Evolutionary conservation across 2,329 filamentous ascomycete species (phyloP).

Genomic region (Neofusicoccum laricinum): DNA sequence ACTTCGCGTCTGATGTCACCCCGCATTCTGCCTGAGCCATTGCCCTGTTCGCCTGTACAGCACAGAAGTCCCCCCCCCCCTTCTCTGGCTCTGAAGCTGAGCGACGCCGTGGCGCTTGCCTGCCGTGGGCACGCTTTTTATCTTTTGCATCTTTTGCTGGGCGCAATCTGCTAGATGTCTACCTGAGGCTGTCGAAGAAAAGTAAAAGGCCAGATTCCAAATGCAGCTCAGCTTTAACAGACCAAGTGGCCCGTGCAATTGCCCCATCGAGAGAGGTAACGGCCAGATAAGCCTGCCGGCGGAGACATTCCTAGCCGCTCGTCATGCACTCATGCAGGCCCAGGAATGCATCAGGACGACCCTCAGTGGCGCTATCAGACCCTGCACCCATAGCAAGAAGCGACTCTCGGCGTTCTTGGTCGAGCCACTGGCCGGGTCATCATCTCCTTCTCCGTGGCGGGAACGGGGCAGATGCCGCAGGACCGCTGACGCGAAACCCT

Average conservation of each 20-base stretch:
- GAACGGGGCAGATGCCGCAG: conserved; percentile 5
- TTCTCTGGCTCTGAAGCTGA: too few species aligned
- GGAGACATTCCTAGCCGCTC: conserved; percentile 1
- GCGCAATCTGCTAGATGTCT: neutral
- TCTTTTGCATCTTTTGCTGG: neutral
- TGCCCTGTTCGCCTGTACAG: neutral
- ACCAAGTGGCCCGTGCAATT: conserved; percentile 1
- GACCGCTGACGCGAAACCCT: conserved; percentile 13
- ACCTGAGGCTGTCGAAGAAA: neutral
- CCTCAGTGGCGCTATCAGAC: neutral
- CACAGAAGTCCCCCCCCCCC: neutral
- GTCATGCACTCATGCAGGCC: neutral
- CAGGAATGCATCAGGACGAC: neutral
- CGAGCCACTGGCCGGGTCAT: neutral
- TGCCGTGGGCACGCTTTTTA: neutral
- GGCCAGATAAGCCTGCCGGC: neutral
- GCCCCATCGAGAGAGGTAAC: neutral
- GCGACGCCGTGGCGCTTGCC: neutral
- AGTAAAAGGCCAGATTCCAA: neutral
- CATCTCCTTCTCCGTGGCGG: neutral
- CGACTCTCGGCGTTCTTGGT: neutral
- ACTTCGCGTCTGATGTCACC: conserved; percentile 3
- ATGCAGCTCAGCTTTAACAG: neutral
- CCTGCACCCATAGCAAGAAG: neutral
- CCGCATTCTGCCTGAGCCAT: neutral